Base-by-base conservation (phyloP, 192 early-diverging fungal genomes). In the Umbelopsis ramanniana region DNA sequence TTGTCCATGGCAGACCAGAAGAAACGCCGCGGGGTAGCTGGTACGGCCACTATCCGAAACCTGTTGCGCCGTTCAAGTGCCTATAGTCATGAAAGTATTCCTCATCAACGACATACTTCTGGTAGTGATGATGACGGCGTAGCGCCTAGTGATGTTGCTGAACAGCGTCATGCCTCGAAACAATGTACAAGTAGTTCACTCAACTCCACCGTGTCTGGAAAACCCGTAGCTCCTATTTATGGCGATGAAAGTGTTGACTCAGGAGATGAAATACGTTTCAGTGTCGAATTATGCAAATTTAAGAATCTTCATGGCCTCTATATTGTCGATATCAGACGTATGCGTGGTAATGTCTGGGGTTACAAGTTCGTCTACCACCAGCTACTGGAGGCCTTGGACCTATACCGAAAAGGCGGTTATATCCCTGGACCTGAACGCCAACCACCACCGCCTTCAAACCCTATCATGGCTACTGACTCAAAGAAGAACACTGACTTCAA, bases 271-370 rank as follows among this genome's bases (percentile, higher is more conserved):
- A 88, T 98, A 23, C 89, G 91, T 40, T 90, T 97, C 79, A 87
- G 89, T 17, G 89, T 98, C 24, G 95, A 96, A 85, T 75, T 98
- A 40, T 95, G 95, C 79, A 88, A 87, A 74, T 92, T 98, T 79
- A 94, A 95, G 84, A 96, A 97, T 72, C 75, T 98, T 46, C 88
- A 86, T 74, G 88, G 88, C 40, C 75, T 93, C 33, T 91, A 90
- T 66, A 91, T 90, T 55, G 92, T 93, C 40, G 89, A 91, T 70
- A 81, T 93, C 48, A 85, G 87, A 19, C 85, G 92, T 8, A 83
- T 91, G 74, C 86, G 86, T 60, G 92, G 92, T 45, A 92, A 91
- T 71, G 81, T 87, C 33, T 93, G 91, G 92, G 82, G 88, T 0
- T 93, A 91, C 83, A 93, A 93, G 83, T 91, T 88, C 67, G 74